Evolutionary conservation across 257 asterid genomes (phyloP), one percentile per base, ranked within the genome.

Genomic region (Solanum ossicruentum): DNA sequence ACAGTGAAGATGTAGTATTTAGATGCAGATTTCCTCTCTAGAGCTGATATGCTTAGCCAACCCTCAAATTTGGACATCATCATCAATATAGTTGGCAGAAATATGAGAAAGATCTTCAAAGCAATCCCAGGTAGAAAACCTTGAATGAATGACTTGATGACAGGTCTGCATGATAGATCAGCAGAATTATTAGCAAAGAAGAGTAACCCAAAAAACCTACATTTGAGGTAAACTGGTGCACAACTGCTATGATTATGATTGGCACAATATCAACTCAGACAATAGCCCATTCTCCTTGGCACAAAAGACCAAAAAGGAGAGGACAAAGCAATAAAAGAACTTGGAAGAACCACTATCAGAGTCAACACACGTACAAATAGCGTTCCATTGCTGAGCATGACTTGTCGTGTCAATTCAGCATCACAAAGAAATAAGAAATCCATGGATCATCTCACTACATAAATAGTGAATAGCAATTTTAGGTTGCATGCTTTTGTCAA

Each of bases 41-140:
- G 87, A 57, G 92, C 45, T 55, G 99, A 97, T 90, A 89, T 89
- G 72, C 98, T 92, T 86, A 92, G 85, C 84, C 91, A 92, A 18
- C 99, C 99, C 89, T 97, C 99, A 32, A 97, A 92, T 90, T 91
- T 95, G 81, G 99, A 91, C 98, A 97, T 94, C 45, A 92, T 88
- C 98, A 94, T 97, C 87, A 97, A 91, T 84, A 97, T 91, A 21
- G 93, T 83, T 12, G 99, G 99, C 75, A 97, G 93, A 56, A 97
- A 84, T 82, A 95, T 92, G 85, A 97, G 97, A 92, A 97, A 97
- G 79, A 97, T 91, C 93, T 97, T 97, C 92, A 97, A 87, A 82
- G 96, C 98, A 88, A 96, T 91, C 84, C 99, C 99, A n/a, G 99
- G 99, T 43, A 96, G 90, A 86, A 96, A 90, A 66, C 99, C 99